A percentile compares a stretch with the other conserved stretches of the same genome.
phyloP scores from a whole-genome alignment of 2,329 filamentous ascomycete species.

The Zasmidium angulare region DNA sequence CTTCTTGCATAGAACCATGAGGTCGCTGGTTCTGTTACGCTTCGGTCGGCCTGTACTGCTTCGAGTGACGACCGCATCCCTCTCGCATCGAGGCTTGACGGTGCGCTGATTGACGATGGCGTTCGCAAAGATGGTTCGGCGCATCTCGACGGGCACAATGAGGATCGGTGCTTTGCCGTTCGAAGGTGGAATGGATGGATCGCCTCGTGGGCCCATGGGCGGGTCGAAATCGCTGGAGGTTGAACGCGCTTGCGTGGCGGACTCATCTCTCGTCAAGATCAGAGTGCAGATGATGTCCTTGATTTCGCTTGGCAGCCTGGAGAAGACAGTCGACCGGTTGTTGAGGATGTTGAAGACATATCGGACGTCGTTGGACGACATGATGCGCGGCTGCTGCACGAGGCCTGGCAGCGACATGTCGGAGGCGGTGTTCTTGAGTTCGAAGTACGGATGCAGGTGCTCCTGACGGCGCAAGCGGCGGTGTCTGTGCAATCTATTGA shows the following conservation, averaged over 20 bases:
- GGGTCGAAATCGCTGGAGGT: neutral
- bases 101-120: constrained; percentile 15
- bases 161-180: neutral
- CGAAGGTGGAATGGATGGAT: neutral
- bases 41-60: neutral
- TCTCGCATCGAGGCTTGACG: constrained; percentile 17
- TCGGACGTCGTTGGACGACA: no score
- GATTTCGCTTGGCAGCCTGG: no score
- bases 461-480: no score
- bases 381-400: no score
- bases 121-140: constrained; percentile 19
- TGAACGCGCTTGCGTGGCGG: neutral
- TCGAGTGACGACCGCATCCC: constrained; percentile 5
- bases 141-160: constrained; percentile 24
- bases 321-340: no score
- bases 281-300: no score
- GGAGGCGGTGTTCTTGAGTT: no score
- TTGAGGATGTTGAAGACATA: no score
- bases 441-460: no score
- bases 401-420: no score
- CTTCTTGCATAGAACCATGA: constrained; percentile 28
- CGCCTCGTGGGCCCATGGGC: neutral
- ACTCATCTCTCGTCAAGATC: no score
- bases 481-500: no score
- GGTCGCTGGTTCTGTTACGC: constrained; percentile 22